These are phyloP conservation scores for Lodderomyces margitis DNA, from an alignment of 1,139 yeast genomes.

Conservation along the genomic window DNA sequence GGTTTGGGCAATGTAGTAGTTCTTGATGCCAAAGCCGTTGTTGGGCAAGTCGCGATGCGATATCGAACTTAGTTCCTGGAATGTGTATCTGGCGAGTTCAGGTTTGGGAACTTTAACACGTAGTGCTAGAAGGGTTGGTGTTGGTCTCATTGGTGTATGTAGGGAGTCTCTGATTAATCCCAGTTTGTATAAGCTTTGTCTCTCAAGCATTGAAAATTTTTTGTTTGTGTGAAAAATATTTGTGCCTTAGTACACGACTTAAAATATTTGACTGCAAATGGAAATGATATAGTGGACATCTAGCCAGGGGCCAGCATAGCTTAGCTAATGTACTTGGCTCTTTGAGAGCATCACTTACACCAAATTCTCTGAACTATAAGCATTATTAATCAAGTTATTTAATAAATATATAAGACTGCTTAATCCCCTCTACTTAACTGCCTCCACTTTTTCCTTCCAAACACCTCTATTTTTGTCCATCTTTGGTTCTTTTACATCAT, in stretches of 20 bases:
- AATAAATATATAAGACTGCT: too few species aligned
- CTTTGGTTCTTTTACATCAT: slow-evolving; percentile 11
- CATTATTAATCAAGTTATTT: too few species aligned
- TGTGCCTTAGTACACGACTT: background rate
- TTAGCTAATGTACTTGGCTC: too few species aligned
- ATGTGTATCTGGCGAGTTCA: slow-evolving; percentile 5
- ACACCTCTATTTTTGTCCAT: background rate
- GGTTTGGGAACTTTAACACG: slow-evolving; percentile 8
- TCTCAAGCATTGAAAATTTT: background rate
- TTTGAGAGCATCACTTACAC: too few species aligned
- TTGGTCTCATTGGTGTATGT: slow-evolving; percentile 22
- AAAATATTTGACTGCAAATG: too few species aligned
- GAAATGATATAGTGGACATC: too few species aligned
- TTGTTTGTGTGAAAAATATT: background rate
- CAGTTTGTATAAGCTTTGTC: too few species aligned
- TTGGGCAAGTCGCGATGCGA: slow-evolving; percentile 17
- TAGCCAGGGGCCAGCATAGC: too few species aligned
- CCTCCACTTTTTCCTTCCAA: background rate
- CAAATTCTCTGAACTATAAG: too few species aligned
- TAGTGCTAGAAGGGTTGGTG: slow-evolving; percentile 6
- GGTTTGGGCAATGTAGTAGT: slow-evolving; percentile 54
- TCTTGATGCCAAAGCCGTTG: slow-evolving; percentile 41
- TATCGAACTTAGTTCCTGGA: slow-evolving; percentile 7
- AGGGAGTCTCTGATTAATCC: background rate
- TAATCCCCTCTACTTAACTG: background rate